These are phyloP conservation scores for Xerophyta viscosa DNA, from an alignment of 106 monocot genomes.

Conservation along the genomic window DNA sequence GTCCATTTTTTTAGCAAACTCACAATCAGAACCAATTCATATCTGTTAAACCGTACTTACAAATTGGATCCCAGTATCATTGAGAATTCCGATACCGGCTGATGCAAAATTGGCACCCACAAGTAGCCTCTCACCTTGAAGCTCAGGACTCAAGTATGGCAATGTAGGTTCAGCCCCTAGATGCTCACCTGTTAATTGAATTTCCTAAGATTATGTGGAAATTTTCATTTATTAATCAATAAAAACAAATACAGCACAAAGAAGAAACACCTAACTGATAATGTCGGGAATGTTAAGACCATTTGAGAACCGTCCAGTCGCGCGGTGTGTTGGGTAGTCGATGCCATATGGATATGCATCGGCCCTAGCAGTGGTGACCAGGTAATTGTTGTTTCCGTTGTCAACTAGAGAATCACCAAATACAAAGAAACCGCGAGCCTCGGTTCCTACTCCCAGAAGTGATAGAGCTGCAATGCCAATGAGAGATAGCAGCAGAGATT, in stretches of 20 bases:
- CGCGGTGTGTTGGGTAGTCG: slow-evolving; percentile 50
- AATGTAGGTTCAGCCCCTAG: slow-evolving; percentile 64
- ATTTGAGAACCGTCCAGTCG: slow-evolving; percentile 84
- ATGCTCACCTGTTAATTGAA: slow-evolving; percentile 42
- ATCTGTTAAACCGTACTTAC: slow-evolving; percentile 18
- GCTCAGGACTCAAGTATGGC: slow-evolving; percentile 78
- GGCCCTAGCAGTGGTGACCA: slow-evolving; percentile 71
- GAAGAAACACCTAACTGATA: slow-evolving; percentile 34
- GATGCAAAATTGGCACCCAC: slow-evolving; percentile 90
- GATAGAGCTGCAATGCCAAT: slow-evolving; percentile 6
- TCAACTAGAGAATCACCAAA: slow-evolving; percentile 91
- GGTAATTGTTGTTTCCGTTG: slow-evolving; percentile 86
- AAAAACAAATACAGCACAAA: too few species aligned
- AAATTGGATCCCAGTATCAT: slow-evolving; percentile 92
- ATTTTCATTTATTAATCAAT: too few species aligned
- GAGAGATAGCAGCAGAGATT: slow-evolving; percentile 4
- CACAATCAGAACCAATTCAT: background rate
- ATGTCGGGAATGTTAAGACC: slow-evolving; percentile 82
- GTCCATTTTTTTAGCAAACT: background rate
- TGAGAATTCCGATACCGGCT: slow-evolving; percentile 83
- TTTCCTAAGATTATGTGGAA: too few species aligned
- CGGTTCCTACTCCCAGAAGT: background rate
- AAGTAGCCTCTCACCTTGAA: slow-evolving; percentile 53
- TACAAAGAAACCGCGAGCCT: slow-evolving; percentile 66
- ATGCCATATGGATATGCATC: slow-evolving; percentile 73